phyloP scores from a whole-genome alignment of 371 early-diverging fungal genomes.

The Mortierella sp. region DNA sequence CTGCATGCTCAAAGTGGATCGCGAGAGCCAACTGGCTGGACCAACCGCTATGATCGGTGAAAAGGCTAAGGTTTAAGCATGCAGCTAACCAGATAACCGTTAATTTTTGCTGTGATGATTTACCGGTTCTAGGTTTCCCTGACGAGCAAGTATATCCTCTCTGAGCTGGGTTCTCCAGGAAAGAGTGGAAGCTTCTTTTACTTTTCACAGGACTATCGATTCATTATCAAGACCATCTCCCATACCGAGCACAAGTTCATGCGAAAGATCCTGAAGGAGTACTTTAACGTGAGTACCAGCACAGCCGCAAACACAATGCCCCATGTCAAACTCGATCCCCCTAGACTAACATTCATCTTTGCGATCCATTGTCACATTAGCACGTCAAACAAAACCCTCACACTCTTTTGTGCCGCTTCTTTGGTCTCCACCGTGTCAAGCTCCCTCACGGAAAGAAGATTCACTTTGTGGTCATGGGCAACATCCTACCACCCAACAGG shows the following conservation, averaged over 20 bases:
- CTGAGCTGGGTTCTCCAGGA: conserved; percentile 95
- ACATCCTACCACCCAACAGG: conserved; percentile 95
- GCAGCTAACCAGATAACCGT: no score
- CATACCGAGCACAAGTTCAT: conserved; percentile 94
- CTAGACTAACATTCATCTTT: neutral
- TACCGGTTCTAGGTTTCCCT: conserved; percentile 74
- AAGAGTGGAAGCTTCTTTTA: conserved; percentile 97
- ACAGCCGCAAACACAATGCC: neutral
- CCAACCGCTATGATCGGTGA: neutral
- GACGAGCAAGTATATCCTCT: conserved; percentile 95
- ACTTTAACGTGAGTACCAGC: conserved; percentile 74
- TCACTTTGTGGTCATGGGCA: conserved; percentile 98
- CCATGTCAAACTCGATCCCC: neutral
- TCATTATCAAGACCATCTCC: conserved; percentile 98
- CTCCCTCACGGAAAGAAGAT: conserved; percentile 91
- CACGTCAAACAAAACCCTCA: conserved; percentile 93
- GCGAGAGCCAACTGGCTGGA: no score
- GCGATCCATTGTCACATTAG: conserved; percentile 47
- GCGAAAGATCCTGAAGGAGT: conserved; percentile 84
- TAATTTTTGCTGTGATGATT: no score
- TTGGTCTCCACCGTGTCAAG: conserved; percentile 96
- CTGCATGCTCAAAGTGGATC: no score
- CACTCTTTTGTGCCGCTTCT: conserved; percentile 92
- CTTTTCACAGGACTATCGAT: conserved; percentile 95
- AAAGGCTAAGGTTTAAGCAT: neutral